Evolutionary conservation across 1,139 yeast species (phyloP).

Genomic region (Candida smagusa): DNA sequence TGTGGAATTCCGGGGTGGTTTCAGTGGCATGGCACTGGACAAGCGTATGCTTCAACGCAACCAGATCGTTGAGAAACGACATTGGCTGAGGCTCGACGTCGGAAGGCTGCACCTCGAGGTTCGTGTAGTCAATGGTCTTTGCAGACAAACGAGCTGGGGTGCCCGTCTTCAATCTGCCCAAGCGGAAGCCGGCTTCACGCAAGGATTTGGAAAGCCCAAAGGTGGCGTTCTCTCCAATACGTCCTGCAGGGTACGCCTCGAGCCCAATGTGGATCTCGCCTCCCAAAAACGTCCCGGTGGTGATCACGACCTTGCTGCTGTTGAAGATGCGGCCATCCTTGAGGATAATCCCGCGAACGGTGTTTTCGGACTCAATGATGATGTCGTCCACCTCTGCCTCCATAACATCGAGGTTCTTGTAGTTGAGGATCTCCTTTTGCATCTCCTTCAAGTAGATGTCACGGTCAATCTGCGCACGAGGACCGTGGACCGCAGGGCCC

Average conservation of each 20-base stretch:
- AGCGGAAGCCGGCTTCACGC: conserved; percentile 67
- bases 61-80: conserved; percentile 75
- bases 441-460: conserved; percentile 72
- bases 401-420: conserved; percentile 57
- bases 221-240: conserved; percentile 91
- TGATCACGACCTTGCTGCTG: conserved; percentile 72
- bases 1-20: conserved; percentile 76
- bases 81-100: conserved; percentile 85
- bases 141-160: conserved; percentile 89
- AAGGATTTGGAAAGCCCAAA: conserved; percentile 84
- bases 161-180: conserved; percentile 94
- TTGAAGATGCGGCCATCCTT: conserved; percentile 61
- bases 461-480: conserved; percentile 94
- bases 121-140: conserved; percentile 63
- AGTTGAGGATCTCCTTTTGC: conserved; percentile 63
- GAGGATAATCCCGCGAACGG: conserved; percentile 67
- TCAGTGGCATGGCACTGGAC: conserved; percentile 72
- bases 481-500: conserved; percentile 99
- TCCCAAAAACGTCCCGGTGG: conserved; percentile 94
- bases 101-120: conserved; percentile 66
- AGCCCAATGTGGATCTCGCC: conserved; percentile 94
- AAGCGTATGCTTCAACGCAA: conserved; percentile 56
- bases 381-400: conserved; percentile 85
- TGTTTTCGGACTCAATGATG: conserved; percentile 50
- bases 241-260: conserved; percentile 77